Conservation (phyloP, 148 eudicot genomes). For the Dysphania ambrosioides region DNA sequence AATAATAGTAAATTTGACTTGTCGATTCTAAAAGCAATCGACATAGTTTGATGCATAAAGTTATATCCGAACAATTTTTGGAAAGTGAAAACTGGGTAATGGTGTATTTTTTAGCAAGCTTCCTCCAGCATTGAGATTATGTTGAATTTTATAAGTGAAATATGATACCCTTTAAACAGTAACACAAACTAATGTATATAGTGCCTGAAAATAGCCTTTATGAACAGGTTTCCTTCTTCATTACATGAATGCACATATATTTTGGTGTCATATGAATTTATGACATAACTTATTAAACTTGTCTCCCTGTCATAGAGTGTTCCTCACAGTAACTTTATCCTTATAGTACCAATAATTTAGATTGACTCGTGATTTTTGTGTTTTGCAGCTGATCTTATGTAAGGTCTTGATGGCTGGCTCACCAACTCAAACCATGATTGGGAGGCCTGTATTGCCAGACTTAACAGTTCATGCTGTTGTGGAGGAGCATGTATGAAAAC, state of each 20-base stretch:
- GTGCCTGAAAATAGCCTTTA: neutral
- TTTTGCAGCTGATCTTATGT: slow-evolving; percentile 66
- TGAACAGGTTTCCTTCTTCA: neutral
- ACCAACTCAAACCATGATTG: slow-evolving; percentile 76
- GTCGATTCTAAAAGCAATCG: neutral
- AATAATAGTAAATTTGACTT: neutral
- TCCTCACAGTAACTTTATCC: neutral
- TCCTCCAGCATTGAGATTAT: neutral
- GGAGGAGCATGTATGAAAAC: slow-evolving; percentile 84
- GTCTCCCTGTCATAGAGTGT: neutral
- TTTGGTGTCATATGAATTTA: neutral
- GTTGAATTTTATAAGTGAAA: neutral
- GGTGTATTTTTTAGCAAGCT: neutral
- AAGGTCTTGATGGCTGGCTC: slow-evolving; percentile 90
- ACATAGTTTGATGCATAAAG: neutral
- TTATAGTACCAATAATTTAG: neutral
- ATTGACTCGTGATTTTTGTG: slow-evolving; percentile 9
- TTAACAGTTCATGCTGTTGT: slow-evolving; percentile 91
- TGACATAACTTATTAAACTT: neutral
- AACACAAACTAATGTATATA: neutral
- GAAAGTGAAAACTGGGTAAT: neutral
- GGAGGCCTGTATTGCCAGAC: slow-evolving; percentile 81
- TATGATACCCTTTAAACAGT: neutral
- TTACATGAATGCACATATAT: neutral
- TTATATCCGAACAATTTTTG: neutral